Conservation (phyloP, 2,329 filamentous ascomycete genomes). For the Penicillium sp. region DNA sequence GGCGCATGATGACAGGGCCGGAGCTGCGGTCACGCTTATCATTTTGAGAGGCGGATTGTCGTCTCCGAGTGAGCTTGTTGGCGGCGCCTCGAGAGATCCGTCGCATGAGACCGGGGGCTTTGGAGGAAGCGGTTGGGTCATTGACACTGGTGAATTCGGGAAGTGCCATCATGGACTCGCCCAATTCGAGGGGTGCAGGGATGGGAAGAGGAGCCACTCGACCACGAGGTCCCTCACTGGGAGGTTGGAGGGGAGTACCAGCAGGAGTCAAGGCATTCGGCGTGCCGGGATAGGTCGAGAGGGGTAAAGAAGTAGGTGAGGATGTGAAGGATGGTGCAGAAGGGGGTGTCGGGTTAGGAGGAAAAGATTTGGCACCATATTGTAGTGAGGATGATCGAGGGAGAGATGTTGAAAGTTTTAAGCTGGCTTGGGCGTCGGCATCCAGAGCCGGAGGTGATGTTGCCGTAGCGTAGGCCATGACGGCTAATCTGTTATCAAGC, state of each 20-base stretch:
- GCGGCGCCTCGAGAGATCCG: conserved; percentile 81
- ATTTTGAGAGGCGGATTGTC: conserved; percentile 76
- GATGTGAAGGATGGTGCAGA: conserved; percentile 35
- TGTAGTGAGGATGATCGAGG: conserved; percentile 39
- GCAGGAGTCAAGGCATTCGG: conserved; percentile 42
- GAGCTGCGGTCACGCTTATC: conserved; percentile 84
- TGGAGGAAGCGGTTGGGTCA: conserved; percentile 57
- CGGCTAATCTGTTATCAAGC: conserved; percentile 32
- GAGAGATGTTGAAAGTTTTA: conserved; percentile 38
- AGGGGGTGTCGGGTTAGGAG: conserved; percentile 29
- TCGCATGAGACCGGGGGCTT: conserved; percentile 74
- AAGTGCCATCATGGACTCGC: conserved; percentile 67
- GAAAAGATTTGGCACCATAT: conserved; percentile 40
- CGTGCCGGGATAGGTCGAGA: conserved; percentile 31
- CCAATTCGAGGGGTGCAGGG: conserved; percentile 67
- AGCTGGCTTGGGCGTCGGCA: conserved; percentile 40
- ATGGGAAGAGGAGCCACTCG: conserved; percentile 37
- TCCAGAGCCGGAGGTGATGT: conserved; percentile 41
- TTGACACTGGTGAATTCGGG: conserved; percentile 59
- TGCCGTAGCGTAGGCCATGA: conserved; percentile 45
- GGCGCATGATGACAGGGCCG: conserved; percentile 83
- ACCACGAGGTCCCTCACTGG: conserved; percentile 39
- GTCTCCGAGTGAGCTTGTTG: conserved; percentile 69
- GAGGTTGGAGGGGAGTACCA: conserved; percentile 39
- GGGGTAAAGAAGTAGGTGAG: conserved; percentile 35